A percentile compares a stretch with the other conserved stretches of the same genome.
These are phyloP conservation scores for Leucocoprinus birnbaumii DNA, from an alignment of 768 basidiomycete genomes.

Conservation along the genomic window DNA sequence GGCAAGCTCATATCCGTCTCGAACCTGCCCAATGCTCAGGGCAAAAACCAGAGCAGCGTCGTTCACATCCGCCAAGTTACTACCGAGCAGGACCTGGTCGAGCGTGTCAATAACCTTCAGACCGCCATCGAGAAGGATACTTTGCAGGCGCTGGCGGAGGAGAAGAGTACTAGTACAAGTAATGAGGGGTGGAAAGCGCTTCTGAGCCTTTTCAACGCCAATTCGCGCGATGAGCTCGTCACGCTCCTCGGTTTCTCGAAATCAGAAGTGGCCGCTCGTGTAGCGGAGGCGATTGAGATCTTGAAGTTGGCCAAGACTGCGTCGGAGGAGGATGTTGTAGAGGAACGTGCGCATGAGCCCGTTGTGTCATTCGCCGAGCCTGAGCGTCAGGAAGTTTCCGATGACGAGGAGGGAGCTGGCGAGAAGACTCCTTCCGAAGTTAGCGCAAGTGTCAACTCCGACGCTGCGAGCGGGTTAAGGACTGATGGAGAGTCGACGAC, in stretches of 20 bases:
- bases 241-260: constrained; percentile 92
- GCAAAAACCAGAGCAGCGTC: constrained; percentile 78
- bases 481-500: constrained; percentile 79
- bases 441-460: constrained; percentile 62
- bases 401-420: constrained; percentile 34
- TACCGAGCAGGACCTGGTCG: constrained; percentile 72
- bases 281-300: constrained; percentile 79
- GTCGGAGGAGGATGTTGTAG: constrained; percentile 36
- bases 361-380: constrained; percentile 87
- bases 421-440: constrained; percentile 72
- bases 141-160: constrained; percentile 69
- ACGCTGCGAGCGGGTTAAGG: constrained; percentile 51
- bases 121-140: constrained; percentile 53
- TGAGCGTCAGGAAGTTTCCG: constrained; percentile 45
- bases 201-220: constrained; percentile 82
- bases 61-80: constrained; percentile 78
- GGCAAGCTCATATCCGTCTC: constrained; percentile 81
- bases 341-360: constrained; percentile 57
- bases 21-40: constrained; percentile 71
- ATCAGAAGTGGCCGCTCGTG: constrained; percentile 72
- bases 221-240: constrained; percentile 88
- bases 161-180: constrained; percentile 33
- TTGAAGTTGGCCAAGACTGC: constrained; percentile 51
- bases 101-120: constrained; percentile 68
- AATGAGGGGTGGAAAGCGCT: constrained; percentile 83